Conservation (phyloP, 2,329 filamentous ascomycete species). For the Orbilia javanica region DNA sequence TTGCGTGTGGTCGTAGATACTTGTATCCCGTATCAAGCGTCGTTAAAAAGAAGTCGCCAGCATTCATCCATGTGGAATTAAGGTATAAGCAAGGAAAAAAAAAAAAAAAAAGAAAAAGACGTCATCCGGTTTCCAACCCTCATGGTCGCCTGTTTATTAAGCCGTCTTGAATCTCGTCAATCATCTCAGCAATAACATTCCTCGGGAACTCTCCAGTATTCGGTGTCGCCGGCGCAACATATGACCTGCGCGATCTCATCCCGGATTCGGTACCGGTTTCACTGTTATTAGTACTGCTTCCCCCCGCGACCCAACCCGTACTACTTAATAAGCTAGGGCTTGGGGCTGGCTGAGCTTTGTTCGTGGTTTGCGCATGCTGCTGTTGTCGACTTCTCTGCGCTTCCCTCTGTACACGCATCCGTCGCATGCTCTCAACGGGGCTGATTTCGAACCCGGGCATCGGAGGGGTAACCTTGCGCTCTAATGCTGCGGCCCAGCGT, state of each 20-base stretch:
- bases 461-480: conserved; percentile 54
- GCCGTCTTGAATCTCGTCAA: conserved; percentile 38
- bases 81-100: conserved; percentile 13
- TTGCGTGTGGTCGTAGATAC: conserved; percentile 21
- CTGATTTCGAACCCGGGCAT: conserved; percentile 55
- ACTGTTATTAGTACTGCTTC: conserved; percentile 27
- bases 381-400: conserved; percentile 24
- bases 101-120: conserved; percentile 2
- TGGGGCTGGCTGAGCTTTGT: neutral
- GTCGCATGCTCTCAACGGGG: conserved; percentile 50
- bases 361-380: conserved; percentile 16
- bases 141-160: conserved; percentile 15
- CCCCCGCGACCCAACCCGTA: conserved; percentile 42
- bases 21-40: conserved; percentile 35
- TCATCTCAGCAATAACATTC: conserved; percentile 42
- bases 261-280: conserved; percentile 23
- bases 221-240: conserved; percentile 34
- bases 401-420: conserved; percentile 49
- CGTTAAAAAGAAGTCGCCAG: conserved; percentile 14
- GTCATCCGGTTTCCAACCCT: neutral
- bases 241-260: conserved; percentile 26
- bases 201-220: conserved; percentile 41
- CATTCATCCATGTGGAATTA: neutral
- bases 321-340: neutral
- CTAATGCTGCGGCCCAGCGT: conserved; percentile 45